Evolutionary conservation across 345 rosid genomes (phyloP), one percentile per base, ranked within the genome.

Genomic region (Barbarea vulgaris): DNA sequence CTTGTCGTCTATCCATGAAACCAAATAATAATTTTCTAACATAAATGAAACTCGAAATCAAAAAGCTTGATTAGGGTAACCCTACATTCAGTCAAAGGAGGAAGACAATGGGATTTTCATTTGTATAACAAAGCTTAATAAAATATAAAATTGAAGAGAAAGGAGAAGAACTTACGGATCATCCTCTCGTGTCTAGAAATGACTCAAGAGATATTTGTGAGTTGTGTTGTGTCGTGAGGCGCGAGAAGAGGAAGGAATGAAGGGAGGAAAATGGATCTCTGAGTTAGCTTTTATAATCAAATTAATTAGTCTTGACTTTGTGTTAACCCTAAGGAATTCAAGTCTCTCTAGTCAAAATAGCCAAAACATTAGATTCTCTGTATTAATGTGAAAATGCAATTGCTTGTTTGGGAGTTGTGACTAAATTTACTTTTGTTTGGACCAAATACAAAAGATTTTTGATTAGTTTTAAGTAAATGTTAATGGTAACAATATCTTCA

Each of bases 141-240:
- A 51, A 58, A 9, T 3, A 9, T 4, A 1, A 48, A 33, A 76
- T 14, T 28, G 62, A 48, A 24, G 59, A 70, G 1, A 27, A 13
- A 13, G 30, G 18, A 52, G 83, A 53, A 70, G 48, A 34, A 2
- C 83, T 46, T 84, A 88, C 93, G 88, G 87, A 84, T 91, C 84
- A 77, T 91, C 89, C 19, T 85, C 89, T 4, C 12, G 70, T 30
- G 70, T 28, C 55, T 2, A 47, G 54, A 55, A 13, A n/a, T 13
- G 64, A 76, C 54, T 69, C 41, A 54, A 25, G 25, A 69, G 58
- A 52, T n/a, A 52, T 42, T 36, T 36, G 34, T 67, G 61, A 25
- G 18, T 48, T 63, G 13, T 36, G n/a, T n/a, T 63, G 13, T 36
- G 42, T 54, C 17, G 46, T 15, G 25, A 24, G 51, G 5, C 57